Evolutionary conservation across 768 basidiomycete species (phyloP).

Genomic region (Suillus sp.): DNA sequence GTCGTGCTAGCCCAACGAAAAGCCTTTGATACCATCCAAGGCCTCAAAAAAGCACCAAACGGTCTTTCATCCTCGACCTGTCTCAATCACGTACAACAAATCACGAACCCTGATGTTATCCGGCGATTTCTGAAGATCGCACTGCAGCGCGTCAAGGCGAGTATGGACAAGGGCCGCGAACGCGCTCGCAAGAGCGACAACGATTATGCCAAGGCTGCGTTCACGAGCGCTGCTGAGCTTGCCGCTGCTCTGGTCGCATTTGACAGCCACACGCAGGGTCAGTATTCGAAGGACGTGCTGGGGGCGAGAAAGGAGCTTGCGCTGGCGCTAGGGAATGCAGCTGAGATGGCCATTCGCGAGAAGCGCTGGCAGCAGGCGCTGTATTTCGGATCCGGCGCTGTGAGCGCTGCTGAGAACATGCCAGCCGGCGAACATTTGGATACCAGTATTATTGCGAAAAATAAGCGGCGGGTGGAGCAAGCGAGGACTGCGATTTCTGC

Average conservation of each 20-base stretch:
- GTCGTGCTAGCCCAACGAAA: slow-evolving; percentile 32
- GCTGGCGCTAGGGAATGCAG: slow-evolving; percentile 36
- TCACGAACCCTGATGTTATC: slow-evolving; percentile 27
- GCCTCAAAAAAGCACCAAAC: slow-evolving; percentile 25
- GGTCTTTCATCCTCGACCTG: slow-evolving; percentile 23
- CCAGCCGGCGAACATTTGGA: slow-evolving; percentile 20
- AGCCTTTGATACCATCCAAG: slow-evolving; percentile 23
- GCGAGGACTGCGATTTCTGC: slow-evolving; percentile 6
- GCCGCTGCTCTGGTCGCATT: slow-evolving; percentile 35
- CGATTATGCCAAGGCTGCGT: slow-evolving; percentile 27
- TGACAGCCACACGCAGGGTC: slow-evolving; percentile 31
- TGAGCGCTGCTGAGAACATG: slow-evolving; percentile 23
- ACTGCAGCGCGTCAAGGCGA: slow-evolving; percentile 22
- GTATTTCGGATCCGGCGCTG: slow-evolving; percentile 28
- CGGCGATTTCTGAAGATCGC: slow-evolving; percentile 25
- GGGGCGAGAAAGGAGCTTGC: slow-evolving; percentile 34
- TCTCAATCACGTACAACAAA: slow-evolving; percentile 29
- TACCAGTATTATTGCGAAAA: slow-evolving; percentile 23
- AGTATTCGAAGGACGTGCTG: slow-evolving; percentile 21
- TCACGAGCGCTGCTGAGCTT: slow-evolving; percentile 34
- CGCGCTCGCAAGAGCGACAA: slow-evolving; percentile 19
- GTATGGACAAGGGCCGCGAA: slow-evolving; percentile 27
- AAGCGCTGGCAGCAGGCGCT: slow-evolving; percentile 26
- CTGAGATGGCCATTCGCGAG: slow-evolving; percentile 37
- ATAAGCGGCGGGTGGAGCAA: slow-evolving; percentile 27